phyloP scores from a whole-genome alignment of 1,139 yeast genomes.

The Kodamaea suecica region DNA sequence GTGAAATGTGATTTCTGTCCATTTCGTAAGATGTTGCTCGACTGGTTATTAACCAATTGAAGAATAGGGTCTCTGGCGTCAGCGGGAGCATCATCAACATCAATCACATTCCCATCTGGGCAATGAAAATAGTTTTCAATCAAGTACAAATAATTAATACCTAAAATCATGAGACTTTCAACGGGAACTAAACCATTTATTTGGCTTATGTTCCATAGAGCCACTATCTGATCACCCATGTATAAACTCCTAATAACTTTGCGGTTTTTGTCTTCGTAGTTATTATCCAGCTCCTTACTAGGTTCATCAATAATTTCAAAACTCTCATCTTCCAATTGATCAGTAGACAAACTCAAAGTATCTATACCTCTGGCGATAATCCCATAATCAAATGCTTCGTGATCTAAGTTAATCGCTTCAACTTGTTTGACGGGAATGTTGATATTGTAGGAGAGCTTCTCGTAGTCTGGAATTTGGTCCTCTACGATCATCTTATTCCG shows the following conservation, averaged over 20 bases:
- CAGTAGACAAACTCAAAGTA: conserved; percentile 25
- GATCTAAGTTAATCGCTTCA: conserved; percentile 8
- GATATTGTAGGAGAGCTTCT: conserved; percentile 39
- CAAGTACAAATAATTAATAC: conserved; percentile 59
- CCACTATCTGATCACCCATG: conserved; percentile 66
- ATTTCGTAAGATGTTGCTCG: conserved; percentile 18
- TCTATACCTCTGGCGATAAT: conserved; percentile 21
- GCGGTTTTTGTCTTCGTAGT: conserved; percentile 66
- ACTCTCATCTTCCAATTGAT: conserved; percentile 24
- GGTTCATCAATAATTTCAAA: conserved; percentile 47
- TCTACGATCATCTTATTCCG: conserved; percentile 55
- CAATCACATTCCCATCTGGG: conserved; percentile 59
- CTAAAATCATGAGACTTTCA: conserved; percentile 72
- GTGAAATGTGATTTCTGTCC: conserved; percentile 40
- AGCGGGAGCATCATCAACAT: conserved; percentile 62
- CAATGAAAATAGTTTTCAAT: conserved; percentile 67
- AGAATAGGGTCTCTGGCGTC: conserved; percentile 64
- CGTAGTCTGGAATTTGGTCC: conserved; percentile 45
- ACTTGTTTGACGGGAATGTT: conserved; percentile 36
- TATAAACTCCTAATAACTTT: conserved; percentile 66
- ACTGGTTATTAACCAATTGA: conserved; percentile 48
- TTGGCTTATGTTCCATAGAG: conserved; percentile 73
- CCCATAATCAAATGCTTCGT: conserved; percentile 7
- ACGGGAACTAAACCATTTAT: conserved; percentile 69
- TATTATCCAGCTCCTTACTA: conserved; percentile 25